phyloP scores from a whole-genome alignment of 1,139 yeast genomes.

The Saccharomyces hybrid region DNA sequence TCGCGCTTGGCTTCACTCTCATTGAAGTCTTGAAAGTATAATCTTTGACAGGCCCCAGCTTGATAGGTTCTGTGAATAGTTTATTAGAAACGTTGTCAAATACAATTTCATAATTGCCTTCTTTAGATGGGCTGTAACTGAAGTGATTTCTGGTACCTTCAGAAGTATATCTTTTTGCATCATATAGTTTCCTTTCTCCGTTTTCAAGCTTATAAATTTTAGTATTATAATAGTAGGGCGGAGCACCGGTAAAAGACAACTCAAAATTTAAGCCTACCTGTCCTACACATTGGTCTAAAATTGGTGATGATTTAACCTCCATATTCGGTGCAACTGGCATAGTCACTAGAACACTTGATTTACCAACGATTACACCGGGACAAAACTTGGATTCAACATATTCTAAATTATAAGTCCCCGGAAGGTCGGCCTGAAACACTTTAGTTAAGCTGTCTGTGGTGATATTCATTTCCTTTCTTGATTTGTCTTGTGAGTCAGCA shows the following conservation, averaged over 20 bases:
- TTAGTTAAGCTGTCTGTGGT: slow-evolving; percentile 9
- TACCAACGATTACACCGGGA: slow-evolving; percentile 49
- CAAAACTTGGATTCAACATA: slow-evolving; percentile 55
- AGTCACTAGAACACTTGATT: slow-evolving; percentile 41
- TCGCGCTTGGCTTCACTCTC: slow-evolving; percentile 40
- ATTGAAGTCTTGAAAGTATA: slow-evolving; percentile 36
- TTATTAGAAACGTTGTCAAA: slow-evolving; percentile 54
- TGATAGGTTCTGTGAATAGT: slow-evolving; percentile 40
- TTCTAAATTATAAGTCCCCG: slow-evolving; percentile 58
- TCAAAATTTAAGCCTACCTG: slow-evolving; percentile 78
- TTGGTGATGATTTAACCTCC: slow-evolving; percentile 48
- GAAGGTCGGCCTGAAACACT: slow-evolving; percentile 32
- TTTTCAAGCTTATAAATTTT: slow-evolving; percentile 48
- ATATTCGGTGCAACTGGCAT: slow-evolving; percentile 50
- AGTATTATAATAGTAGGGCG: slow-evolving; percentile 69
- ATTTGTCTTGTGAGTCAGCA: slow-evolving; percentile 31
- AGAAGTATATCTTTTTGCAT: slow-evolving; percentile 34
- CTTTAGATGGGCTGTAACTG: slow-evolving; percentile 67
- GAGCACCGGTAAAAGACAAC: slow-evolving; percentile 58
- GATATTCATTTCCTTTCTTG: slow-evolving; percentile 26
- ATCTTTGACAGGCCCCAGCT: slow-evolving; percentile 28
- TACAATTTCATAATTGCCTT: slow-evolving; percentile 72
- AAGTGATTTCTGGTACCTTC: slow-evolving; percentile 45
- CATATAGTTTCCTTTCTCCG: slow-evolving; percentile 31
- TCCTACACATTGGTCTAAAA: slow-evolving; percentile 85